Base-by-base conservation (phyloP, 768 basidiomycete species). In the Clitopilus passeckerianus region DNA sequence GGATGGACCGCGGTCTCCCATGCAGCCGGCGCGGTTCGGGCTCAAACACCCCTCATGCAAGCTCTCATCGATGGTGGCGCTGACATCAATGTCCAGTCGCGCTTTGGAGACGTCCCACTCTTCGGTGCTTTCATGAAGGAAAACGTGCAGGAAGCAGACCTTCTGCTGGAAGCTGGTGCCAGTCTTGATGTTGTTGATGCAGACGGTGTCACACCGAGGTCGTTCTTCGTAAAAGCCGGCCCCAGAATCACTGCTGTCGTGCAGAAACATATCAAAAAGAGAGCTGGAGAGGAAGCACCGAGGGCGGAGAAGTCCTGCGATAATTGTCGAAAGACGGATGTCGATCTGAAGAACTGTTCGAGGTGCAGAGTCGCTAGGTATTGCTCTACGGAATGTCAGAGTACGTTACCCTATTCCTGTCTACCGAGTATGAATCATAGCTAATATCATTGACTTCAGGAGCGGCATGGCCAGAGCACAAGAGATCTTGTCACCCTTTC, bases 341-440 rank as follows among this genome's bases (percentile, higher is more conserved):
- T 62, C 16, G 61, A 69, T 15, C 59, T 84, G 59, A 80, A 73
- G 65, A 70, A 70, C 54, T 84, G 85, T 57, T 62, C 68, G 3
- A 70, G 71, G 27, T 86, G 85, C 54, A 74, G 73, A 16, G 65
- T 79, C 0, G 74, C 72, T 4, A 68, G 78, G 24, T 86, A 86
- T 61, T 86, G 85, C 58, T 83, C 82, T 6, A 63, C 69, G 1
- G 77, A 77, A 33, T 85, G 86, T 61, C 86, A 86, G 68, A 70
- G 85, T 83, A 64, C 3, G 81, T 50, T n/a, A 41, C 10, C 14
- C n/a, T 4, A 30, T 30, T 30, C 27, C 27, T 30, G 27, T 30
- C 7, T 7, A 30, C 27, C 37, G n/a, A 53, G 50, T 53, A 43
- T 24, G 37, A 12, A 46, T 58, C n/a, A 20, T 20, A 50, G 5